These are phyloP conservation scores for Elaeis oleifera DNA, from an alignment of 202 grass and related monocot species.

Conservation along the genomic window DNA sequence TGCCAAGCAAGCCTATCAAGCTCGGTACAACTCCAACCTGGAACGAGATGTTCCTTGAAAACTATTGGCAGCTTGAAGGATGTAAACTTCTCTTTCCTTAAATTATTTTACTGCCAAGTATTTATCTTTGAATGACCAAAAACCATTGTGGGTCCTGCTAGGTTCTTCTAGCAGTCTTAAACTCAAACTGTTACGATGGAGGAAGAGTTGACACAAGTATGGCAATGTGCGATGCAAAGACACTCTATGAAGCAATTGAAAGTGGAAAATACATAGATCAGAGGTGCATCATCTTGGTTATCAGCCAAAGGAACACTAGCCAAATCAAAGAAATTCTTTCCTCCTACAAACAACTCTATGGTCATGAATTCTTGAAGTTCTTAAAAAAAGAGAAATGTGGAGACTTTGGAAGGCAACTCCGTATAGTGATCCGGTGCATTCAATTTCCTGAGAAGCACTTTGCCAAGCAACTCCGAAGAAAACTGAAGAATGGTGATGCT, in stretches of 20 bases:
- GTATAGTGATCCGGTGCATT: slow-evolving; percentile 26
- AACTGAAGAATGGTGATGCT: neutral
- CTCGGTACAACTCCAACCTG: slow-evolving; percentile 11
- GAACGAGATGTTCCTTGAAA: slow-evolving; percentile 13
- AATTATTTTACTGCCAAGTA: no score
- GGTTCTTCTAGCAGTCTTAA: slow-evolving; percentile 30
- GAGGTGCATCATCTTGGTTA: slow-evolving; percentile 21
- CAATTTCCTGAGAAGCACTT: slow-evolving; percentile 35
- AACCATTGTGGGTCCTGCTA: neutral
- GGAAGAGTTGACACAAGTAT: slow-evolving; percentile 22
- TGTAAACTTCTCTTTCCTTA: neutral
- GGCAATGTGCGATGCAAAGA: slow-evolving; percentile 43
- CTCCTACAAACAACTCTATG: slow-evolving; percentile 40
- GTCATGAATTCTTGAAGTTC: slow-evolving; percentile 29
- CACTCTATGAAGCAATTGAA: slow-evolving; percentile 35
- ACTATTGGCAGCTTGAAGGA: slow-evolving; percentile 14
- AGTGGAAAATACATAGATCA: slow-evolving; percentile 29
- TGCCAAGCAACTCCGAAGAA: slow-evolving; percentile 17
- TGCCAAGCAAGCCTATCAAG: slow-evolving; percentile 18
- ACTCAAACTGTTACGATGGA: slow-evolving; percentile 21
- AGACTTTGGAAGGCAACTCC: slow-evolving; percentile 17
- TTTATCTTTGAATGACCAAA: no score
- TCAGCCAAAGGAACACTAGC: slow-evolving; percentile 28
- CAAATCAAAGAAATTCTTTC: slow-evolving; percentile 21
- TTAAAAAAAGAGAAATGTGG: slow-evolving; percentile 27